phyloP scores from a whole-genome alignment of 2,329 filamentous ascomycete species.

The Trichoderma sp. region DNA sequence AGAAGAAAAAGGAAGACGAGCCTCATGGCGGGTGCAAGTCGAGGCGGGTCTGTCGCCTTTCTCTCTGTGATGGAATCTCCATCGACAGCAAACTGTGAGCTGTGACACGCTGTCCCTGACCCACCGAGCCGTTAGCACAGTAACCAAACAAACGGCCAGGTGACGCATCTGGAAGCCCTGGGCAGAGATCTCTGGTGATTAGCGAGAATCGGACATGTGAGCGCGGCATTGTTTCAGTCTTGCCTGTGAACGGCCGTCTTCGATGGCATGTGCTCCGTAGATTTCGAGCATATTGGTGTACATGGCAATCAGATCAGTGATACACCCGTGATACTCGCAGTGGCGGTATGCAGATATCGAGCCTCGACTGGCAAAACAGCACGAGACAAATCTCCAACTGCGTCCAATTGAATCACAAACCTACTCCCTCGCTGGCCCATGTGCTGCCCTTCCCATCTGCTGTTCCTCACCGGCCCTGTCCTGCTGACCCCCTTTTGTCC shows the following conservation, averaged over 20 bases:
- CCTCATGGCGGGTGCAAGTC: neutral
- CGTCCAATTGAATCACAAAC: neutral
- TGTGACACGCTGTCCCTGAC: neutral
- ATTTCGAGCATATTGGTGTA: too few species aligned
- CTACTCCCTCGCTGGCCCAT: neutral
- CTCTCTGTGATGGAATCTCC: neutral
- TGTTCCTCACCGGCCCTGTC: conserved; percentile 2
- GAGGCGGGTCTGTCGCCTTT: neutral
- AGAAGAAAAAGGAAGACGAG: neutral
- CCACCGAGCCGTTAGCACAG: neutral
- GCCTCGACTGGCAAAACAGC: neutral
- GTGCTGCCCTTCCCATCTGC: neutral
- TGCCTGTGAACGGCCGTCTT: neutral
- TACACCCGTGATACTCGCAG: neutral
- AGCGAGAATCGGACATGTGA: neutral
- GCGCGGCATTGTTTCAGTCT: neutral
- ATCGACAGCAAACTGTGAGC: neutral
- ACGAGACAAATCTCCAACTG: neutral
- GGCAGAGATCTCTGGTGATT: neutral
- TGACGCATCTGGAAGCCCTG: neutral
- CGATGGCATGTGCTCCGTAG: rapidly evolving
- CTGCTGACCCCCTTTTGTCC: conserved; percentile 1
- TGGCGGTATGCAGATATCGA: conserved; percentile 4
- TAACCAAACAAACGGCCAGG: neutral
- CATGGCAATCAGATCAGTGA: neutral